Conservation (phyloP, 208 protist species). For the Trypanosomatidae sp. region DNA sequence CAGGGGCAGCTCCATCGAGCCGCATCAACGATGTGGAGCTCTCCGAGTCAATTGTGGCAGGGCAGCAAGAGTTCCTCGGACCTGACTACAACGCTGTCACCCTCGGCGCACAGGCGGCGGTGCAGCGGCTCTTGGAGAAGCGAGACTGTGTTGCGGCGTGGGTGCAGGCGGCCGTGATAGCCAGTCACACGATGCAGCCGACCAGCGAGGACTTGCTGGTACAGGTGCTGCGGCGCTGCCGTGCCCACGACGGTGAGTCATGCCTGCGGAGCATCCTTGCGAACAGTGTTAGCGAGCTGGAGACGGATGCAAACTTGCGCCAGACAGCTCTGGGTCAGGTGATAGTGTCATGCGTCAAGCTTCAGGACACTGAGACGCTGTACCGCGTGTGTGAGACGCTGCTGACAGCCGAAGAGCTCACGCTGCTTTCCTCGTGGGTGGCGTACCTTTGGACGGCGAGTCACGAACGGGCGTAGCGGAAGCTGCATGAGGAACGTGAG, state of each 20-base stretch:
- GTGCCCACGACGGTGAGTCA: conserved; percentile 46
- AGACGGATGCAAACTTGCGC: conserved; percentile 41
- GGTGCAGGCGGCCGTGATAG: conserved; percentile 57
- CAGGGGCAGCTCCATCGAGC: conserved; percentile 30
- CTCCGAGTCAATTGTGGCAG: conserved; percentile 38
- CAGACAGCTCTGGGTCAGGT: conserved; percentile 56
- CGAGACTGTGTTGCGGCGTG: conserved; percentile 49
- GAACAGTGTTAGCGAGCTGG: conserved; percentile 65
- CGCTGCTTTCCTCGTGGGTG: conserved; percentile 54
- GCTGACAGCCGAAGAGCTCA: conserved; percentile 47
- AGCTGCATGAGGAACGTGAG: not conserved
- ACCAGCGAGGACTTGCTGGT: conserved; percentile 58
- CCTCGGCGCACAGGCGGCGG: conserved; percentile 53
- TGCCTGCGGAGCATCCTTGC: conserved; percentile 28
- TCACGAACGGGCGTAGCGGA: conserved; percentile 3
- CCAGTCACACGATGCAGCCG: conserved; percentile 30
- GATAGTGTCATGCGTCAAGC: conserved; percentile 25
- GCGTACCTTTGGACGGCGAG: conserved; percentile 31
- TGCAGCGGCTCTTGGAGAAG: conserved; percentile 61
- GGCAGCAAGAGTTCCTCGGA: conserved; percentile 51
- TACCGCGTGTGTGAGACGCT: conserved; percentile 45
- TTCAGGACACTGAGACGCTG: conserved; percentile 35
- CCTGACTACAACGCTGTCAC: conserved; percentile 29
- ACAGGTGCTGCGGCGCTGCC: conserved; percentile 68
- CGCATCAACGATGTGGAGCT: conserved; percentile 43